Base-by-base conservation (phyloP, 2,329 filamentous ascomycete genomes). In the Fonsecaea pedrosoi region DNA sequence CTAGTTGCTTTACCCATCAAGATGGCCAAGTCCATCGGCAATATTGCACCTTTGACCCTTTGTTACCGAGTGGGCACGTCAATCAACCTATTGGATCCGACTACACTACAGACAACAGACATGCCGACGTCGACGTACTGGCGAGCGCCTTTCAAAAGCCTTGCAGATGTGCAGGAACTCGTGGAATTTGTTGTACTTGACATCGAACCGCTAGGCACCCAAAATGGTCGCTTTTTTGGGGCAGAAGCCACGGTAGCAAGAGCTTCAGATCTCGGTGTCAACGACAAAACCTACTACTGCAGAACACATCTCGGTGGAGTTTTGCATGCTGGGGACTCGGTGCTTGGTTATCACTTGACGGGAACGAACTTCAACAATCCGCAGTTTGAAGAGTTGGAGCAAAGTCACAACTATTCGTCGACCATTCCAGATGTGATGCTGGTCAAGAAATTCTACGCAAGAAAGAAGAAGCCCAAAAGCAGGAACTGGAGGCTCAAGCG, bases 111-210 rank as follows among this genome's bases (percentile, higher is more conserved):
- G 77, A 96, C 91, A 0, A 89, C 92, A 62, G 95, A 98, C 71
- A 85, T 99, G 64, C 90, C 90, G 72, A 87, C 91, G 1, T 85
- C 89, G 3, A 86, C 94, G 58, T 99, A 96, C 83, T 99, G 95
- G 95, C 87, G 95, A 61, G 85, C 90, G 9, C 95, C 95, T 0
- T 98, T 99, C 82, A 83, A 84, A 25, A 88, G 92, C 1, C 85
- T 99, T 10, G 90, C 94, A 1, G 94, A 98, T 71, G 88, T 93
- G 1, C 88, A 89, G 64, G 90, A 96, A 62, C 85, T 99, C 13
- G 89, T 92, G 25, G 95, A 99, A 78, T 99, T 98, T 75, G 89
- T 98, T 66, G 85, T 99, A 45, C 91, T 99, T 82, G 95, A 99
- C 75, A 94, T 97, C 68, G 95, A 99, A 77, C 89, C 89, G 0